phyloP scores from a whole-genome alignment of 2,329 filamentous ascomycete species.

The Fusarium hainanense region DNA sequence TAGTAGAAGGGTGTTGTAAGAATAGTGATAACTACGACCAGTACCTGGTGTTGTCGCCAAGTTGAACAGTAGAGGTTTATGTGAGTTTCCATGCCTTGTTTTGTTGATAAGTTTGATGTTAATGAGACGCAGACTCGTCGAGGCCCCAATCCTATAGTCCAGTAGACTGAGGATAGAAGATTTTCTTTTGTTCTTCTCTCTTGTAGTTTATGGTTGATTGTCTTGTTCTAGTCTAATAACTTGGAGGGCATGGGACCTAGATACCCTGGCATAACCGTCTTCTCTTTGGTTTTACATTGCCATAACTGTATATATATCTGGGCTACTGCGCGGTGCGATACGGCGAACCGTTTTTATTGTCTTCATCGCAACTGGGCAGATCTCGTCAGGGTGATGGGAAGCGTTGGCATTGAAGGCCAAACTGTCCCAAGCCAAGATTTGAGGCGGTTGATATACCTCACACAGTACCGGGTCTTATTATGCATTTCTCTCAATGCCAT shows the following conservation, averaged over 20 bases:
- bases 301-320: not conserved
- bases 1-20: not conserved
- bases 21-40: not conserved
- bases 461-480: not conserved
- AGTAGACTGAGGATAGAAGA: no score
- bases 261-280: not conserved
- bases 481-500: not conserved
- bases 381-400: not conserved
- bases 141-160: no score
- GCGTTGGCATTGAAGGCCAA: not conserved
- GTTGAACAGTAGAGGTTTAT: not conserved
- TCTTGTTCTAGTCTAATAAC: no score
- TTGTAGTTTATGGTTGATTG: no score
- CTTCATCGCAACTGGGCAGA: not conserved
- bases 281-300: not conserved
- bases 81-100: not conserved
- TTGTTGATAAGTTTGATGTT: no score
- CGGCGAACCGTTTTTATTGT: not conserved
- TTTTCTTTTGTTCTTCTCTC: no score
- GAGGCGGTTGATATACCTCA: not conserved
- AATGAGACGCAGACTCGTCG: no score
- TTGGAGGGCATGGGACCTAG: not conserved
- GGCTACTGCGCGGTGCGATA: not conserved
- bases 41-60: not conserved
- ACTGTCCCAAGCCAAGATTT: not conserved